Evolutionary conservation across 2,329 filamentous ascomycete genomes (phyloP).

Genomic region (Colletotrichum chrysophilum): DNA sequence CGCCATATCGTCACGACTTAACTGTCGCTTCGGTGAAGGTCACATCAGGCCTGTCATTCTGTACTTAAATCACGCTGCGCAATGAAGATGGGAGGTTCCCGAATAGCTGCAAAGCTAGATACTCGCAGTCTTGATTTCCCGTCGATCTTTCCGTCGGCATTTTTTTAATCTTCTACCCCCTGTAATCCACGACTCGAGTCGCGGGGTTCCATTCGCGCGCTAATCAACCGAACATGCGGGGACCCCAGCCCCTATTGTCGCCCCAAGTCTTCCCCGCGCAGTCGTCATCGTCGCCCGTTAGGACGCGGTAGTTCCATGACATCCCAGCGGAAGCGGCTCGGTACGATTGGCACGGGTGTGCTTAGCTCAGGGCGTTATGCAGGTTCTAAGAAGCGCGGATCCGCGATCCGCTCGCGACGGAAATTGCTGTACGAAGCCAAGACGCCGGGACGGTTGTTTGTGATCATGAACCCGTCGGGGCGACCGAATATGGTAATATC

Average conservation of each 20-base stretch:
- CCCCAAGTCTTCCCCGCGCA: neutral
- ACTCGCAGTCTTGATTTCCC: neutral
- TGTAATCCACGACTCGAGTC: neutral
- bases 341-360: conserved; percentile 6
- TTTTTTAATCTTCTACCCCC: neutral
- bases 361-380: neutral
- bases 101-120: neutral
- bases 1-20: too few species aligned
- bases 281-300: neutral
- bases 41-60: too few species aligned
- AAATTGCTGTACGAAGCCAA: neutral
- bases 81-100: too few species aligned
- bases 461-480: neutral
- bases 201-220: neutral
- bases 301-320: neutral
- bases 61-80: too few species aligned
- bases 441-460: neutral
- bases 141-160: neutral
- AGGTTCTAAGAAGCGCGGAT: neutral
- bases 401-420: neutral
- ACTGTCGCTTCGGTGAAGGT: too few species aligned
- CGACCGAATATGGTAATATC: neutral
- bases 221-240: conserved; percentile 10
- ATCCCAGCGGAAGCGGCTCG: neutral
- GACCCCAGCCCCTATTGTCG: neutral